phyloP scores from a whole-genome alignment of 192 early-diverging fungal species.

The Phlyctochytrium planicorne region DNA sequence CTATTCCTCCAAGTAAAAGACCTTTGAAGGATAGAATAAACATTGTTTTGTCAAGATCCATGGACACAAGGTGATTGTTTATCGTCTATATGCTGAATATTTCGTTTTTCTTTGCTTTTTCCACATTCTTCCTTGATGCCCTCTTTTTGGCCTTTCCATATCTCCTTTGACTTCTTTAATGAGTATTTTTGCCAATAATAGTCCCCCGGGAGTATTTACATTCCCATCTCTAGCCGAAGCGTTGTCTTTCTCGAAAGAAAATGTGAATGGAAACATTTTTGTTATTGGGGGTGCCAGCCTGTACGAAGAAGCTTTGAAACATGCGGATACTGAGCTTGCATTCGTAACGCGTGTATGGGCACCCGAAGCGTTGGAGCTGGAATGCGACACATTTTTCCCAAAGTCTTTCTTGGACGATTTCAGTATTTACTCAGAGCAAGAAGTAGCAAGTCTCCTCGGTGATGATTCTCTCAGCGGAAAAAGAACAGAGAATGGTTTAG shows the following conservation, averaged over 20 bases:
- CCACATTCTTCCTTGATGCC: too few species aligned
- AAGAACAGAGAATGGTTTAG: too few species aligned
- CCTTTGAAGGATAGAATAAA: slow-evolving; percentile 81
- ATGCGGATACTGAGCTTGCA: slow-evolving; percentile 39
- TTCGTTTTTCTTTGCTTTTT: too few species aligned
- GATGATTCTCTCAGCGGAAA: too few species aligned
- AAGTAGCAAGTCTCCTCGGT: too few species aligned
- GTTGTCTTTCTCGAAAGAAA: background rate
- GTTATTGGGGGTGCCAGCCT: slow-evolving; percentile 79
- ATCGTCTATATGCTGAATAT: background rate
- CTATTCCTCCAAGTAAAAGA: slow-evolving; percentile 77
- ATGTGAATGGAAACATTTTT: slow-evolving; percentile 44
- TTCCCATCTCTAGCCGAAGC: background rate
- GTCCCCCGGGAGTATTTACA: background rate
- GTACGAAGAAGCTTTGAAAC: slow-evolving; percentile 68
- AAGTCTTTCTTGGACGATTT: slow-evolving; percentile 43
- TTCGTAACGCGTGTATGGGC: slow-evolving; percentile 49
- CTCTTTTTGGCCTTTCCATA: too few species aligned
- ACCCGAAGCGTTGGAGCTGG: slow-evolving; percentile 42
- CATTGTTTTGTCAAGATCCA: slow-evolving; percentile 75
- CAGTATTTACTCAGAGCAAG: background rate
- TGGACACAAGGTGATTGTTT: background rate
- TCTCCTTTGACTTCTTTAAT: too few species aligned
- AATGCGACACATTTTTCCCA: slow-evolving; percentile 81
- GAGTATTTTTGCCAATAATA: background rate